Evolutionary conservation across 345 rosid species (phyloP).

Genomic region (Eutrema yunnanense): DNA sequence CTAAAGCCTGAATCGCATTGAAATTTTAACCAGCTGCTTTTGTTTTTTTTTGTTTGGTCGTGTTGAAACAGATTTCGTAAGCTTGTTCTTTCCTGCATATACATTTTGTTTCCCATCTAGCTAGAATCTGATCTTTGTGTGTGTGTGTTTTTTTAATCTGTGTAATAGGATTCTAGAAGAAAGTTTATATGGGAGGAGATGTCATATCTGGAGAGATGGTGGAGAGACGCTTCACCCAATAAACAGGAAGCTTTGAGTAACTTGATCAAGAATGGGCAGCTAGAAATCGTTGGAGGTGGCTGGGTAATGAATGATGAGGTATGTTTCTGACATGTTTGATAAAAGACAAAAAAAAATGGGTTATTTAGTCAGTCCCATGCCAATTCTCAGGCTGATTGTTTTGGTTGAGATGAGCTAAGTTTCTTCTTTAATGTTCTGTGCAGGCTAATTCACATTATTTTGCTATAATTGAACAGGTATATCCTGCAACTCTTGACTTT

Average conservation of each 20-base stretch:
- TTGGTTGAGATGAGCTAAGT: conserved; percentile 10
- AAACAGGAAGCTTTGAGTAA: conserved; percentile 61
- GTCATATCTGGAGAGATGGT: conserved; percentile 98
- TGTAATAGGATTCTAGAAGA: conserved; percentile 64
- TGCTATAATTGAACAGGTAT: conserved; percentile 96
- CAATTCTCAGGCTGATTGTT: neutral
- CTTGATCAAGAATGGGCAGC: conserved; percentile 82
- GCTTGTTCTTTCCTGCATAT: neutral
- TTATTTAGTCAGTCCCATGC: neutral
- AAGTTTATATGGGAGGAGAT: conserved; percentile 99
- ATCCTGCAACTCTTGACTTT: neutral
- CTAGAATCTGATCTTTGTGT: neutral
- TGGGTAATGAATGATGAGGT: conserved; percentile 99
- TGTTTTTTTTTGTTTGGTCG: neutral
- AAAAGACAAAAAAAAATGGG: neutral
- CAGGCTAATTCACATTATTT: conserved; percentile 98
- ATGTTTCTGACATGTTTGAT: conserved; percentile 5
- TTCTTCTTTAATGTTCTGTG: conserved; percentile 30
- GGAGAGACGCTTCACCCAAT: conserved; percentile 79
- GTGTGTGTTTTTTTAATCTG: conserved; percentile 1
- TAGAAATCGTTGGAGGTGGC: conserved; percentile 99
- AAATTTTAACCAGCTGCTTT: neutral
- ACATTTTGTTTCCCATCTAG: neutral
- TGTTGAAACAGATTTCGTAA: neutral
- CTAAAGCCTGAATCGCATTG: neutral